Conservation (phyloP, 2,329 filamentous ascomycete species). For the Cladosporium sp. region DNA sequence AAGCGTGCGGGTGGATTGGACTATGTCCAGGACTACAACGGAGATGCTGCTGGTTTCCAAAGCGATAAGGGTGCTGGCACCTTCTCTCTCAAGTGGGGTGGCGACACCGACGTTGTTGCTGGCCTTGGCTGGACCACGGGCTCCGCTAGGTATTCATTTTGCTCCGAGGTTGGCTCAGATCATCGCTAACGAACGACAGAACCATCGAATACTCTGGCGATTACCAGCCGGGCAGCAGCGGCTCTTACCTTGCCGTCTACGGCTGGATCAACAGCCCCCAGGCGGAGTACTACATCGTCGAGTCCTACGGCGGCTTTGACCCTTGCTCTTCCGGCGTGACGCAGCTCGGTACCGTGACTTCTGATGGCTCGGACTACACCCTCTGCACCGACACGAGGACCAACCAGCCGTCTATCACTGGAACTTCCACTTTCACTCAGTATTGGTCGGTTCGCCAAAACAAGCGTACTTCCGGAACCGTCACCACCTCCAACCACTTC, state of each 20-base stretch:
- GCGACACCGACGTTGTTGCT: constrained; percentile 19
- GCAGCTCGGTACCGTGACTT: constrained; percentile 31
- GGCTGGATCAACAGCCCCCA: constrained; percentile 50
- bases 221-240: constrained; percentile 42
- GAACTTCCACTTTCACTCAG: constrained; percentile 39
- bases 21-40: constrained; percentile 19
- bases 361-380: constrained; percentile 36
- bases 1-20: constrained; percentile 14
- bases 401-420: constrained; percentile 37
- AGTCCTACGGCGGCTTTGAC: constrained; percentile 47
- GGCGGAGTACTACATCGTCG: constrained; percentile 54
- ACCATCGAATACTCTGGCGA: constrained; percentile 29
- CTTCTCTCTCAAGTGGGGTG: constrained; percentile 18
- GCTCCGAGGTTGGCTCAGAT: too few relatives aligned
- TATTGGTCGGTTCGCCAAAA: constrained; percentile 38
- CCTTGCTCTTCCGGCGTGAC: constrained; percentile 16
- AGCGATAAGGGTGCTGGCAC: constrained; percentile 17
- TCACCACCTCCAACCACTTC: constrained; percentile 21
- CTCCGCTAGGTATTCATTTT: constrained; percentile 15
- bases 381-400: constrained; percentile 35
- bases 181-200: neutral
- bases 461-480: constrained; percentile 27
- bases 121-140: constrained; percentile 21
- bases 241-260: constrained; percentile 50
- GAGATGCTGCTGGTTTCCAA: constrained; percentile 15